phyloP scores from a whole-genome alignment of 2,329 filamentous ascomycete genomes.

The Zymoseptoria ardabiliae region DNA sequence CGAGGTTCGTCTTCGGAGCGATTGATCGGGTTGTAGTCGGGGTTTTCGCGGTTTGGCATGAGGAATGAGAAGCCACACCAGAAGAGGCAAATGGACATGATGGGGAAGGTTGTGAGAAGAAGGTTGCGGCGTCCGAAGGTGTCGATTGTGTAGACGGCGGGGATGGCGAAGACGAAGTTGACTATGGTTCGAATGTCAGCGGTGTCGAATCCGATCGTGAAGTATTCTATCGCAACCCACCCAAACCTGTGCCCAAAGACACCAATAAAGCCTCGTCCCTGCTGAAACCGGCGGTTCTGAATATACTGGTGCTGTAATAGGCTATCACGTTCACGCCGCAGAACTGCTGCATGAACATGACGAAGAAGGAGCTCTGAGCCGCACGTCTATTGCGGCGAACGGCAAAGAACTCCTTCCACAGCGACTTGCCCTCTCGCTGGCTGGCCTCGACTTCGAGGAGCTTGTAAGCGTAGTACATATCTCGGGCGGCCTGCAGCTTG shows the following conservation, averaged over 20 bases:
- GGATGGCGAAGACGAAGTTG: slow-evolving; percentile 22
- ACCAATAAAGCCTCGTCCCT: slow-evolving; percentile 23
- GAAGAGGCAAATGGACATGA: slow-evolving; percentile 42
- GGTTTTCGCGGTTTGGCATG: slow-evolving; percentile 20
- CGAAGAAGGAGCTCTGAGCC: slow-evolving; percentile 26
- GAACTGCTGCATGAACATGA: slow-evolving; percentile 31
- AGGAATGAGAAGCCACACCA: slow-evolving; percentile 39
- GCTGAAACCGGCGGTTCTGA: slow-evolving; percentile 22
- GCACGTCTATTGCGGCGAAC: slow-evolving; percentile 28
- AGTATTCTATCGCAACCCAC: not conserved
- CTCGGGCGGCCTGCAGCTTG: slow-evolving; percentile 34
- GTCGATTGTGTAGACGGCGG: slow-evolving; percentile 35
- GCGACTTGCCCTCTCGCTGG: slow-evolving; percentile 30
- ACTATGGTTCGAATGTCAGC: slow-evolving; percentile 1
- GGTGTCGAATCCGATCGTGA: not conserved
- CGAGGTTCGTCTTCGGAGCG: slow-evolving; percentile 3
- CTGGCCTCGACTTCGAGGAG: slow-evolving; percentile 32
- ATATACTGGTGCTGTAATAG: slow-evolving; percentile 26
- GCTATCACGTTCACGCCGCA: slow-evolving; percentile 27
- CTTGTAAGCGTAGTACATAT: slow-evolving; percentile 33
- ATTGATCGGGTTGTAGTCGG: slow-evolving; percentile 2
- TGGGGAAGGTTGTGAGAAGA: slow-evolving; percentile 38
- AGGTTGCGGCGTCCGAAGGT: slow-evolving; percentile 39
- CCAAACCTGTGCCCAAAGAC: slow-evolving; percentile 26
- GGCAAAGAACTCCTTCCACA: slow-evolving; percentile 32